Base-by-base conservation (phyloP, 164 flowering plant species). In the Stephania japonica region DNA sequence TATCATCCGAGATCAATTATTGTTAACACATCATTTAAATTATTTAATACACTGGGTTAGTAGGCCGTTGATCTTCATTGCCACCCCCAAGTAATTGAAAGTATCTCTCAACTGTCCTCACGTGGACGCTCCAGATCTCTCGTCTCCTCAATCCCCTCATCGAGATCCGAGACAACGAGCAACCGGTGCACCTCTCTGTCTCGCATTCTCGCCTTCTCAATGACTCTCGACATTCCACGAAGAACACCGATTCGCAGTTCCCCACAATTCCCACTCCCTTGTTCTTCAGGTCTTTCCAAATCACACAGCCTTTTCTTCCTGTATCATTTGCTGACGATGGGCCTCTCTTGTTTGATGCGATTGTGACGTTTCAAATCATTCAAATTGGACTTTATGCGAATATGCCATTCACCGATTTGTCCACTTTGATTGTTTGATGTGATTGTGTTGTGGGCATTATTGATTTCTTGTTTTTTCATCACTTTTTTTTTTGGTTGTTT, bases 351-450 rank as follows among this genome's bases (percentile, higher is more conserved):
- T 10, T 26, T n/a, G 61, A 32, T 72, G 47, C 2, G 44, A 64
- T 47, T 18, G 67, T 50, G 12, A 27, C 16, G 49, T 2, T n/a
- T 66, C 44, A 21, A 61, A 50, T 63, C 56, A 42, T 64, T 64
- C 61, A 59, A 63, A 73, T 67, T 19, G 43, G 27, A 32, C 38
- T 66, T 66, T 67, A 74, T 56, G 66, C 71, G 76, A 74, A 67
- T 74, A 74, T 74, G 76, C 71, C 24, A 53, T 74, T 1, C 26
- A 38, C 8, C 68, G 66, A 67, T 41, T 41, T 65, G 21, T 74
- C 25, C 56, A 26, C 47, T 13, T 74, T 50, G 49, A 53, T 18
- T 49, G 42, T 68, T 24, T 56, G 38, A 32, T 32, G 38, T 32
- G 38, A 32, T 32, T 0, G 63, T 1, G 19, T 7, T 43, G 25